A percentile compares a stretch with the other conserved stretches of the same genome.
Conservation (phyloP, 352 stramenopile species). For the Peronospora farinosa region DNA sequence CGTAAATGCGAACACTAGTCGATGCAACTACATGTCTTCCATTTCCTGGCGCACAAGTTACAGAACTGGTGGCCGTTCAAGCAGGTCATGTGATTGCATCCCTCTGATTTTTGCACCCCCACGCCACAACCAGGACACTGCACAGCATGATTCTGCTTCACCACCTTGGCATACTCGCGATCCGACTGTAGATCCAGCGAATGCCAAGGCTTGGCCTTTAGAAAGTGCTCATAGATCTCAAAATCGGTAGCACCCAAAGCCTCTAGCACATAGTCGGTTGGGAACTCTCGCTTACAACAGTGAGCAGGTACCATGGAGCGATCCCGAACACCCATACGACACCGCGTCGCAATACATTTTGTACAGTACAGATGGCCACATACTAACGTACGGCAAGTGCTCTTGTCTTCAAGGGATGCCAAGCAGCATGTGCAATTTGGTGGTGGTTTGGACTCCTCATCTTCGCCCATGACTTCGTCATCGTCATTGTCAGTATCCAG, state of each 20-base stretch:
- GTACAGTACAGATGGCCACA: constrained; percentile 65
- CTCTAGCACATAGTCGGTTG: constrained; percentile 49
- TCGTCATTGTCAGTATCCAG: constrained; percentile 17
- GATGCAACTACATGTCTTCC: constrained; percentile 38
- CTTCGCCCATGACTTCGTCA: constrained; percentile 9
- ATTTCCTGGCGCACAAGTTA: constrained; percentile 31
- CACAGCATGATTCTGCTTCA: constrained; percentile 28
- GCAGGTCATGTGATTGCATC: constrained; percentile 61
- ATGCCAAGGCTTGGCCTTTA: constrained; percentile 47
- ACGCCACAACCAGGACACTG: constrained; percentile 70
- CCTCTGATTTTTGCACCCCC: constrained; percentile 41
- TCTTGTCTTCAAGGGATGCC: constrained; percentile 10
- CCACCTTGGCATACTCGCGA: constrained; percentile 45
- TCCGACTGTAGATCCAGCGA: constrained; percentile 47
- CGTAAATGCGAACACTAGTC: constrained; percentile 6
- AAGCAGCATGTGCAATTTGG: constrained; percentile 40
- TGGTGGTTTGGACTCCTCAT: constrained; percentile 33
- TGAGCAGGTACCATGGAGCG: constrained; percentile 53
- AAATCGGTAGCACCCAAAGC: constrained; percentile 30
- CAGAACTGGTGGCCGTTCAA: constrained; percentile 63
- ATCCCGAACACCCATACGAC: constrained; percentile 47
- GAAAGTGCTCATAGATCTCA: constrained; percentile 42
- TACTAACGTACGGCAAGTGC: constrained; percentile 26
- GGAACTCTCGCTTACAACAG: constrained; percentile 70
- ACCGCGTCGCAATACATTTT: constrained; percentile 44